A percentile compares a stretch with the other conserved stretches of the same genome.
These are phyloP conservation scores for Tylopilus sp. DNA, from an alignment of 1,284 basidiomycete genomes.

Conservation along the genomic window DNA sequence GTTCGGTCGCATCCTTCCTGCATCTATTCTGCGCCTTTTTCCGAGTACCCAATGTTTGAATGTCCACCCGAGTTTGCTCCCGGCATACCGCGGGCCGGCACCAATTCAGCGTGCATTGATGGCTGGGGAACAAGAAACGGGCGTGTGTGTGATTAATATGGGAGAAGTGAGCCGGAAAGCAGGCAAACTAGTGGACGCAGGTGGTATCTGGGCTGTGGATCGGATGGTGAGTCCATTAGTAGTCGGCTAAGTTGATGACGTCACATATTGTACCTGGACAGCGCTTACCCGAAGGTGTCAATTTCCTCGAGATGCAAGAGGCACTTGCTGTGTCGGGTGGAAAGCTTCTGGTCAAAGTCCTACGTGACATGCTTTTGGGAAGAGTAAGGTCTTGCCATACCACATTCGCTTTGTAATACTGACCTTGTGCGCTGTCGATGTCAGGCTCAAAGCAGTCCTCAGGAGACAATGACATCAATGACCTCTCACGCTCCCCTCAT, in stretches of 20 bases:
- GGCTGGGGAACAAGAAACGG: slow-evolving; percentile 44
- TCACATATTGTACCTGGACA: slow-evolving; percentile 42
- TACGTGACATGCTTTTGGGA: slow-evolving; percentile 55
- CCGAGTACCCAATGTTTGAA: slow-evolving; percentile 67
- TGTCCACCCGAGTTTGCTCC: slow-evolving; percentile 88
- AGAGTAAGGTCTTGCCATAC: slow-evolving; percentile 37
- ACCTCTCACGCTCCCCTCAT: slow-evolving; percentile 36
- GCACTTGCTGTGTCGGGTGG: slow-evolving; percentile 64
- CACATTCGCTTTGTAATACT: background rate
- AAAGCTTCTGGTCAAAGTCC: slow-evolving; percentile 55
- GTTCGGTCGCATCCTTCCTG: slow-evolving; percentile 78
- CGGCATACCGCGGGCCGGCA: slow-evolving; percentile 85
- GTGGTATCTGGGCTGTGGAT: slow-evolving; percentile 53
- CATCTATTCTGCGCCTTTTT: slow-evolving; percentile 55
- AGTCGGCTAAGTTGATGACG: slow-evolving; percentile 46
- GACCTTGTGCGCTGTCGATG: background rate
- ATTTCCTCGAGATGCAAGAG: slow-evolving; percentile 58
- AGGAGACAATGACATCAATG: slow-evolving; percentile 37
- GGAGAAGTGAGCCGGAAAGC: slow-evolving; percentile 35
- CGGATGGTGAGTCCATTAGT: slow-evolving; percentile 27
- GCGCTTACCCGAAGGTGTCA: slow-evolving; percentile 31
- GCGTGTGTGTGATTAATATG: slow-evolving; percentile 57
- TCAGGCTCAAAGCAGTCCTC: slow-evolving; percentile 45
- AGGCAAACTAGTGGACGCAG: slow-evolving; percentile 41
- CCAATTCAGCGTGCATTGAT: slow-evolving; percentile 84